Evolutionary conservation across 148 eudicot species (phyloP).

Genomic region (Diospyros kaki): DNA sequence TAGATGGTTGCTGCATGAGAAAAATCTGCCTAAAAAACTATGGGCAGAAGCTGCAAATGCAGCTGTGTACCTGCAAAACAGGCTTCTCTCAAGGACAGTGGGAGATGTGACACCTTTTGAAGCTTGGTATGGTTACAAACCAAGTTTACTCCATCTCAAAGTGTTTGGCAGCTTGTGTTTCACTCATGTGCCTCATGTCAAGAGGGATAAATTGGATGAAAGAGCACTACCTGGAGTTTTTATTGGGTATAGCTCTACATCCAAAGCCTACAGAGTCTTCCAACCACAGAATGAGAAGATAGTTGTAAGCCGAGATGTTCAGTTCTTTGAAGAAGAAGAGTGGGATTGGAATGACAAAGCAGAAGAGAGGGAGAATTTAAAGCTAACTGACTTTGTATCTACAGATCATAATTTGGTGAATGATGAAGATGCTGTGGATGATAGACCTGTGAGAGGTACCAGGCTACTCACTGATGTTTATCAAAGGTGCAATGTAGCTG

Average conservation of each 20-base stretch:
- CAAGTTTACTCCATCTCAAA: no score
- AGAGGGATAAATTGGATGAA: constrained; percentile 16
- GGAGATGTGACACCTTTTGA: no score
- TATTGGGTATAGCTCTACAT: constrained; percentile 3
- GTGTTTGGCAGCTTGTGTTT: no score
- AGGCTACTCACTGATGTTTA: neutral
- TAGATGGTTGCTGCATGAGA: no score
- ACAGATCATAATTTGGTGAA: neutral
- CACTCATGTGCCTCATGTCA: neutral
- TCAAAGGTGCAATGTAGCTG: neutral
- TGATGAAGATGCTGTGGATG: neutral
- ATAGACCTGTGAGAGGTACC: neutral
- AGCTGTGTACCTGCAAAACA: neutral
- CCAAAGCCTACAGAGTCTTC: constrained; percentile 15
- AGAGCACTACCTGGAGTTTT: constrained; percentile 10
- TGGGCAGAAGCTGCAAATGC: constrained; percentile 22
- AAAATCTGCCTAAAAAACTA: constrained; percentile 13
- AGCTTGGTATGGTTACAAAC: no score
- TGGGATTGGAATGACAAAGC: constrained; percentile 12
- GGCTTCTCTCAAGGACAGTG: no score
- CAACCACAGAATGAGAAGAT: no score
- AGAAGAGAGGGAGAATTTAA: neutral
- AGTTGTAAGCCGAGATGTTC: neutral
- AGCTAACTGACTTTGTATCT: neutral
- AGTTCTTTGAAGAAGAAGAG: constrained; percentile 16